A percentile compares a stretch with the other conserved stretches of the same genome.
Evolutionary conservation across 2,329 filamentous ascomycete genomes (phyloP).

Genomic region (Fusarium sp.): DNA sequence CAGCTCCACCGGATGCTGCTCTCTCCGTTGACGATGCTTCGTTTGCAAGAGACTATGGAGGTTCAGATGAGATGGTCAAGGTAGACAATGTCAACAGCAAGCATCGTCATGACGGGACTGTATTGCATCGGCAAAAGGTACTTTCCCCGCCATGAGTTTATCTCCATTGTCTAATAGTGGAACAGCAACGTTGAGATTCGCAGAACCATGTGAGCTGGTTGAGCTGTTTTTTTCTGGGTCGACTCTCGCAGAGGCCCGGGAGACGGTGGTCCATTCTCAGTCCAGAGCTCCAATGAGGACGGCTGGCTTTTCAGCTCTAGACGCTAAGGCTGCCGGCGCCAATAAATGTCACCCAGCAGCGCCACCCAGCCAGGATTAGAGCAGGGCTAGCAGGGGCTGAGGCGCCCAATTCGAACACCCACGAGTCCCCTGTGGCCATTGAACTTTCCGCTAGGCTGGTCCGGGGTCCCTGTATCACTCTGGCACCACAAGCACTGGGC

Average conservation of each 20-base stretch:
- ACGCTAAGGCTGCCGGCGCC: conserved; percentile 27
- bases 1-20: conserved; percentile 14
- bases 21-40: conserved; percentile 4
- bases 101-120: neutral
- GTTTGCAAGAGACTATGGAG: conserved; percentile 5
- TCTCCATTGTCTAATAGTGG: neutral
- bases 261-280: conserved; percentile 10
- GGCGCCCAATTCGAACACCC: conserved; percentile 14
- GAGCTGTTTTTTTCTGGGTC: conserved; percentile 22
- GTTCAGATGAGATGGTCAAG: neutral
- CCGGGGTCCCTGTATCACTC: conserved; percentile 18
- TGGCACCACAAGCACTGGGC: neutral
- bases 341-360: conserved; percentile 24
- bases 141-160: neutral
- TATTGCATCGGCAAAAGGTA: neutral
- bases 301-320: conserved; percentile 36
- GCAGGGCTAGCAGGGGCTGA: conserved; percentile 16
- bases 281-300: conserved; percentile 8
- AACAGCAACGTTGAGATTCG: neutral
- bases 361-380: conserved; percentile 17
- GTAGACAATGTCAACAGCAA: neutral
- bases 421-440: conserved; percentile 23
- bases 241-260: conserved; percentile 7
- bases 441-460: conserved; percentile 18
- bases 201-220: conserved; percentile 6